phyloP scores from a whole-genome alignment of 139 green algal genomes.

The Ostreobium quekettii region DNA sequence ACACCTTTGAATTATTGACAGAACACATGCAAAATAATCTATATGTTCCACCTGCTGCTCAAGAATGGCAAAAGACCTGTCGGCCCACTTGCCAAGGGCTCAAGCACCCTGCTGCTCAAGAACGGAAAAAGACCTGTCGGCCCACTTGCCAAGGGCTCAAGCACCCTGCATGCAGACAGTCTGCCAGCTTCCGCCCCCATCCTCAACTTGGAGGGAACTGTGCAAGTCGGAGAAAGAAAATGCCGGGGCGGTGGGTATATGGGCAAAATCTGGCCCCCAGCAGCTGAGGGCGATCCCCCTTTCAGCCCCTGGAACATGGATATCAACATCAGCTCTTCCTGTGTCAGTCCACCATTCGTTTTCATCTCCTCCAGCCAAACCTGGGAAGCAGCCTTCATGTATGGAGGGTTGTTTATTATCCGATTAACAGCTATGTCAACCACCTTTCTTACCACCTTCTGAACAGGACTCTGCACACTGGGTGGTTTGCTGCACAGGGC shows the following conservation, averaged over 20 bases:
- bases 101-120: too few relatives aligned
- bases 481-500: conserved; percentile 52
- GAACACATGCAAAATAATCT: too few relatives aligned
- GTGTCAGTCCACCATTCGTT: conserved; percentile 11
- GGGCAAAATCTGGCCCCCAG: conserved; percentile 28
- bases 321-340: conserved; percentile 19
- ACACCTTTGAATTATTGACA: too few relatives aligned
- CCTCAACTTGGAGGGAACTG: conserved; percentile 33
- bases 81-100: conserved; percentile 13
- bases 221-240: conserved; percentile 48
- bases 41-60: too few relatives aligned
- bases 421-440: conserved; percentile 30
- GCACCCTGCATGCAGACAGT: conserved; percentile 16
- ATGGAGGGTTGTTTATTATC: conserved; percentile 30
- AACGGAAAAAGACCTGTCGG: too few relatives aligned
- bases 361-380: conserved; percentile 11
- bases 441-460: conserved; percentile 20
- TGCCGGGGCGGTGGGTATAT: conserved; percentile 28
- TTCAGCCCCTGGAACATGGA: conserved; percentile 16
- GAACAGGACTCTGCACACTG: conserved; percentile 19
- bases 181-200: conserved; percentile 45
- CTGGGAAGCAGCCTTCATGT: conserved; percentile 49
- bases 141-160: conserved; percentile 18
- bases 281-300: not conserved
- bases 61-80: too few relatives aligned